Evolutionary conservation across 768 basidiomycete genomes (phyloP).

Genomic region (Amanita muscaria): DNA sequence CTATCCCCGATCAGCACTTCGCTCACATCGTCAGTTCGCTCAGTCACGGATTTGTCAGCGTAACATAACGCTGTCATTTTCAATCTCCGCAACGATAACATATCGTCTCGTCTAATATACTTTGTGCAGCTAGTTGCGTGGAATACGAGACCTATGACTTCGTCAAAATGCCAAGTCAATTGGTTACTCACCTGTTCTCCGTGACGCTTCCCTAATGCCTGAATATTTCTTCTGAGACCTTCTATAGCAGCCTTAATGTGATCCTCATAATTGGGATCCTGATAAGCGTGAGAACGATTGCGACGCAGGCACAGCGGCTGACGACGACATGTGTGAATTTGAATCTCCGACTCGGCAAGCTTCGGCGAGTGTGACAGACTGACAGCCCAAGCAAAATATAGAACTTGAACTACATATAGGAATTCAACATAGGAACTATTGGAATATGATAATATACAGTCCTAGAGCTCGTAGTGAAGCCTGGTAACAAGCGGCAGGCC

Average conservation of each 20-base stretch:
- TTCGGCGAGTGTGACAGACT: neutral
- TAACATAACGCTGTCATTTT: neutral
- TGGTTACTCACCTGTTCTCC: constrained; percentile 1
- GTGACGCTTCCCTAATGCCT: neutral
- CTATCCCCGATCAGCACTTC: no score
- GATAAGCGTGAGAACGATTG: no score
- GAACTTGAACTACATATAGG: neutral
- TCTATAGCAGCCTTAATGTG: no score
- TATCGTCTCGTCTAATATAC: neutral
- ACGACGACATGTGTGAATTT: neutral
- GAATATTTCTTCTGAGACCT: no score
- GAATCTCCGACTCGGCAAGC: neutral
- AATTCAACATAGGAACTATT: constrained; percentile 1
- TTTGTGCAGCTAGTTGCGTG: neutral
- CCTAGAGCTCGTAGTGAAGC: neutral
- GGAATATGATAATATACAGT: neutral
- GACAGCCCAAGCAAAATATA: neutral
- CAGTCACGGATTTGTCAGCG: no score
- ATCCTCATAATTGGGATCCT: no score
- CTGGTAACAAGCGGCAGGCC: neutral
- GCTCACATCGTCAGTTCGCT: no score
- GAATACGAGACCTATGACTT: no score
- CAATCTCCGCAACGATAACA: neutral
- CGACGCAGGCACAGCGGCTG: no score
- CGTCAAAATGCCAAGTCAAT: neutral